phyloP scores from a whole-genome alignment of 2,329 filamentous ascomycete genomes.

The Diplocarpon mali region DNA sequence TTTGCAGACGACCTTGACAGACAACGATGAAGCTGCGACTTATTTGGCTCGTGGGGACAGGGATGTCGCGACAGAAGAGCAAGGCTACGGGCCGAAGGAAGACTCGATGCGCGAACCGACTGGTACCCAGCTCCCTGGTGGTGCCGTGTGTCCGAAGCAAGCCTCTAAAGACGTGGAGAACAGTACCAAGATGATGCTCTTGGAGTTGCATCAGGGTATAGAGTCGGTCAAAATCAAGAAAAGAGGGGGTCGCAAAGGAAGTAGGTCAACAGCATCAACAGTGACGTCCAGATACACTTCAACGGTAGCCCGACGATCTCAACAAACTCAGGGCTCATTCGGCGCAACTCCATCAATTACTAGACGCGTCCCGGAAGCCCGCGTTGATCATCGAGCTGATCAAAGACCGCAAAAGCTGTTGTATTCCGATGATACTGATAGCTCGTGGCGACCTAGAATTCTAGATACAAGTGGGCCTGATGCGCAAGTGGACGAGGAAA shows the following conservation, averaged over 20 bases:
- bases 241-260: not conserved
- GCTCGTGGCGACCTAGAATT: conserved; percentile 10
- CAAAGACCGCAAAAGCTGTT: not conserved
- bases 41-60: no score
- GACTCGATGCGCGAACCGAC: not conserved
- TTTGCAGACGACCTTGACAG: no score
- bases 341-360: not conserved
- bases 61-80: not conserved
- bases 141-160: not conserved
- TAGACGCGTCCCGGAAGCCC: no score
- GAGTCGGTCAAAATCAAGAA: not conserved
- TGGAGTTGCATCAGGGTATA: not conserved
- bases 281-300: not conserved
- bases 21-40: not conserved
- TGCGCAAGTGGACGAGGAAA: conserved; percentile 18
- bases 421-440: not conserved
- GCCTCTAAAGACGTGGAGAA: not conserved
- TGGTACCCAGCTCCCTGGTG: not conserved
- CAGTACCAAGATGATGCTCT: not conserved
- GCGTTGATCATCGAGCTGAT: not conserved
- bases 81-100: not conserved
- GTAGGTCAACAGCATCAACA: not conserved
- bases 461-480: conserved; percentile 6
- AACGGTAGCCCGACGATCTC: not conserved
- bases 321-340: not conserved